These are phyloP conservation scores for Trametes sanguinea DNA, from an alignment of 768 basidiomycete species.

Conservation along the genomic window DNA sequence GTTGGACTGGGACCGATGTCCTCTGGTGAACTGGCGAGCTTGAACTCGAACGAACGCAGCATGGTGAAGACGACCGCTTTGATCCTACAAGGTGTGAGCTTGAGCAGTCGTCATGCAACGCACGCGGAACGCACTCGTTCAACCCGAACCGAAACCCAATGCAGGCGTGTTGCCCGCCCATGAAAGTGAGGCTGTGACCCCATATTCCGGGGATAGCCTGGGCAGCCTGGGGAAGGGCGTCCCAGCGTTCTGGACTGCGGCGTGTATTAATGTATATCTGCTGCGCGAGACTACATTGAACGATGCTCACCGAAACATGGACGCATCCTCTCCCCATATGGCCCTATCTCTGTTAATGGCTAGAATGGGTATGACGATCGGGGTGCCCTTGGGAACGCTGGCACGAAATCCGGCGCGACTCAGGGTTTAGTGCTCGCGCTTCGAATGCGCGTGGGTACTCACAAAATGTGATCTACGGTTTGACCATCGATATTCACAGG, in stretches of 20 bases:
- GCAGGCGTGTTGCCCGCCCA: slow-evolving; percentile 64
- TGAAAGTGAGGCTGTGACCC: slow-evolving; percentile 60
- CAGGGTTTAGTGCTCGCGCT: not conserved
- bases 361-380: slow-evolving; percentile 49
- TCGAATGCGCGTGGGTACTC: slow-evolving; percentile 24
- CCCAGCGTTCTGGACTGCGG: slow-evolving; percentile 71
- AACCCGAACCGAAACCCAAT: slow-evolving; percentile 69
- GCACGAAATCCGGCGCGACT: no score
- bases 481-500: slow-evolving; percentile 26
- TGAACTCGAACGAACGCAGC: no score
- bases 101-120: no score
- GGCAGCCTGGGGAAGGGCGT: slow-evolving; percentile 48
- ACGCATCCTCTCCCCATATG: slow-evolving; percentile 64
- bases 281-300: not conserved
- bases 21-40: no score
- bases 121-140: slow-evolving; percentile 48
- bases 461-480: slow-evolving; percentile 28
- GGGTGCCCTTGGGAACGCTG: slow-evolving; percentile 31
- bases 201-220: slow-evolving; percentile 57
- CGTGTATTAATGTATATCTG: no score
- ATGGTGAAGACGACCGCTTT: no score
- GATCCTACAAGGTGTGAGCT: no score
- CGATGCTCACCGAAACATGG: slow-evolving; percentile 50
- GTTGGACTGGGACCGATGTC: no score
- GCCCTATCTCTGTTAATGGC: slow-evolving; percentile 50